Conservation (phyloP, 257 asterid genomes). For the Solanum medicagineum region DNA sequence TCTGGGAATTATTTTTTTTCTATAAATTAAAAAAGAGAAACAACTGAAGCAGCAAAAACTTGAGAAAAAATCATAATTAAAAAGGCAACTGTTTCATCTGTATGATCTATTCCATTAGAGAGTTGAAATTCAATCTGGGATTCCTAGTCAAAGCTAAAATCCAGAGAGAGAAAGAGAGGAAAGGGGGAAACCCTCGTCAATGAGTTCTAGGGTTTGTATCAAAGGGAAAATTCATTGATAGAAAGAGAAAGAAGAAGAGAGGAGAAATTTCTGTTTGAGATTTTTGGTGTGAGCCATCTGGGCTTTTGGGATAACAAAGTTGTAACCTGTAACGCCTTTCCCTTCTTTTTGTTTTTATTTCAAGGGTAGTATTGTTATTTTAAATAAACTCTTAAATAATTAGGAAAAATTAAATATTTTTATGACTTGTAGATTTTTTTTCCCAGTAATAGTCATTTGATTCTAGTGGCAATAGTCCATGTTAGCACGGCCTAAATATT, state of each 20-base stretch:
- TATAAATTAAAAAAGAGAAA: neutral
- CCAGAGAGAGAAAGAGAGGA: neutral
- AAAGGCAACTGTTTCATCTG: neutral
- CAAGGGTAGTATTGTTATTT: no score
- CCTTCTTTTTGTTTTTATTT: neutral
- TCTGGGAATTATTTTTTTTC: neutral
- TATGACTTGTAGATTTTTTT: no score
- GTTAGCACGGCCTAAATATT: no score
- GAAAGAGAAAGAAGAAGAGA: neutral
- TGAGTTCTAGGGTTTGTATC: constrained; percentile 2
- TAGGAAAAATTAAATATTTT: no score
- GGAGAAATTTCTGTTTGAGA: neutral
- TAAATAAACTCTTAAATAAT: no score
- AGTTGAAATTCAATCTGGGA: neutral
- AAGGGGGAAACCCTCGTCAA: neutral
- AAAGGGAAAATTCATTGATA: neutral
- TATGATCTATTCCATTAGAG: neutral
- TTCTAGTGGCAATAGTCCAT: no score
- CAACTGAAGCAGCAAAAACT: neutral
- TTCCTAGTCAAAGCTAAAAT: constrained; percentile 1
- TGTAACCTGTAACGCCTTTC: neutral
- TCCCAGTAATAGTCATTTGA: no score
- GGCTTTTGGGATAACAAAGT: neutral
- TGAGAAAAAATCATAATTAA: neutral
- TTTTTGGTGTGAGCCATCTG: neutral